Conservation (phyloP, 345 rosid genomes). For the Gossypium mustelinum region DNA sequence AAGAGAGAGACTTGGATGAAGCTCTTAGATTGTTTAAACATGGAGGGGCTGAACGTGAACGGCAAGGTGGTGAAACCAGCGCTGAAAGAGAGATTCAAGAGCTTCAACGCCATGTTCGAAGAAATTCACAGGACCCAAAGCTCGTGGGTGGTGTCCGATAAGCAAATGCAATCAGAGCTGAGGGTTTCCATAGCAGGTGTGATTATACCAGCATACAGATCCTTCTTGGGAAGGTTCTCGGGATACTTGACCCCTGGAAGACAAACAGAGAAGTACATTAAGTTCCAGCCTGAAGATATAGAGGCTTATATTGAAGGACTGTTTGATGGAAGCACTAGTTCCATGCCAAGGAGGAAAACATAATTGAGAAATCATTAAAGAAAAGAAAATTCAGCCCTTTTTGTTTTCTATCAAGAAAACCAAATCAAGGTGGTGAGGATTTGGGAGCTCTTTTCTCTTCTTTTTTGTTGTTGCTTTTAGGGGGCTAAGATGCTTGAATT, state of each 20-base stretch:
- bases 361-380: conserved; percentile 10
- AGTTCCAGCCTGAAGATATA: conserved; percentile 84
- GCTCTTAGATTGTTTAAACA: conserved; percentile 58
- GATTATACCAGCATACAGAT: conserved; percentile 77
- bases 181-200: conserved; percentile 78
- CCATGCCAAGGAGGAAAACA: conserved; percentile 43
- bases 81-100: conserved; percentile 86
- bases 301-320: conserved; percentile 73
- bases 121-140: conserved; percentile 89
- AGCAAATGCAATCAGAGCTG: conserved; percentile 89
- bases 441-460: neutral
- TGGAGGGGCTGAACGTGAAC: conserved; percentile 59
- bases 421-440: neutral
- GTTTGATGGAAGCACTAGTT: conserved; percentile 60
- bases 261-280: conserved; percentile 82
- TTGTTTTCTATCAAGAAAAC: neutral
- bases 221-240: conserved; percentile 68
- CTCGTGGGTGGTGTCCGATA: conserved; percentile 81
- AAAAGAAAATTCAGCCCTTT: conserved; percentile 4
- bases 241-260: conserved; percentile 74
- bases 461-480: neutral
- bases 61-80: conserved; percentile 76
- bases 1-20: conserved; percentile 85
- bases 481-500: neutral
- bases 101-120: conserved; percentile 74